phyloP scores from a whole-genome alignment of 2,329 filamentous ascomycete species.

The Penicillium italicum region DNA sequence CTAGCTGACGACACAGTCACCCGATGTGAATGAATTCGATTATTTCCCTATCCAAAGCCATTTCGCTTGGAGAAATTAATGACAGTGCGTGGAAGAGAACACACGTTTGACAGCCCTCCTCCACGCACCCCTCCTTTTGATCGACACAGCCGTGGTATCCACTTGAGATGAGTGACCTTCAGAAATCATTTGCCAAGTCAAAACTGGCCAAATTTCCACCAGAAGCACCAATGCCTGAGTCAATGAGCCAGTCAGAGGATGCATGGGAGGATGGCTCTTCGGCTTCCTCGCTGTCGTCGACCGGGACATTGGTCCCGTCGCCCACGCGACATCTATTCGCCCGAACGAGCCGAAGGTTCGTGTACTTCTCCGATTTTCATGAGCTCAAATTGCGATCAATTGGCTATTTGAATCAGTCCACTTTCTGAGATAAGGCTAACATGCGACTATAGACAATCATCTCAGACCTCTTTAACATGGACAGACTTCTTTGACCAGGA shows the following conservation, averaged over 20 bases:
- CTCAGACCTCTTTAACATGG: slow-evolving; percentile 71
- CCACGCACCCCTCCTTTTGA: background rate
- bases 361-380: slow-evolving; percentile 12
- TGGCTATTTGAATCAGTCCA: too few species aligned
- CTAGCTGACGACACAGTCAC: background rate
- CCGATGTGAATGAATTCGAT: background rate
- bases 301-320: slow-evolving; percentile 83
- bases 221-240: slow-evolving; percentile 50
- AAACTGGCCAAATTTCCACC: slow-evolving; percentile 63
- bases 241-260: slow-evolving; percentile 30
- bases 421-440: background rate
- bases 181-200: slow-evolving; percentile 72
- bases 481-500: slow-evolving; percentile 88
- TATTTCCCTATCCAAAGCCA: background rate
- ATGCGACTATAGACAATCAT: slow-evolving; percentile 26
- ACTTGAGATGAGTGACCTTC: slow-evolving; percentile 69
- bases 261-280: slow-evolving; percentile 62
- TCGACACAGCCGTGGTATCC: slow-evolving; percentile 5
- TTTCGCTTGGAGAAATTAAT: background rate
- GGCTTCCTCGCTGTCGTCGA: slow-evolving; percentile 83
- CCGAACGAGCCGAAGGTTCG: slow-evolving; percentile 61
- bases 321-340: slow-evolving; percentile 70
- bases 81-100: background rate
- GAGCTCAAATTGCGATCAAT: background rate
- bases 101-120: background rate